Base-by-base conservation (phyloP, 495 filamentous ascomycete species). In the Penicillium paxilli region DNA sequence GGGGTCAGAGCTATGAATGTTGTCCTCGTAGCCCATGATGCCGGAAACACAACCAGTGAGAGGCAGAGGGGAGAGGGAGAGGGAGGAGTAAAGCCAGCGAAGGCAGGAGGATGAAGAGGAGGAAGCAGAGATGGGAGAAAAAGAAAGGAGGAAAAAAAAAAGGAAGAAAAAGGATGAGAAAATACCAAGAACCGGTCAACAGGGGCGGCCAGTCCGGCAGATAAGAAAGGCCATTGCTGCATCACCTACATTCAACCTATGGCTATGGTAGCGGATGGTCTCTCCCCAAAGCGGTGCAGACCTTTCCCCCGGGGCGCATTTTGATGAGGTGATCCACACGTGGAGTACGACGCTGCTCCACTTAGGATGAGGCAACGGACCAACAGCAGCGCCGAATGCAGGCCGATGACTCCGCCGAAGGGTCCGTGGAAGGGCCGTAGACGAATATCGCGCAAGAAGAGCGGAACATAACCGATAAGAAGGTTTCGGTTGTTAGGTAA, bases 341-440 rank as follows among this genome's bases (percentile, higher is more conserved):
- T 66, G 64, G 64, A 66, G 64, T 66, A 54, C 64, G 53, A 66
- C 61, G 55, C 58, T 62, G 51, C 40, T 64, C 64, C 64, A 67
- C 64, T 19, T 26, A 3, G 21, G 52, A 64, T 54, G 40, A 20
- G 35, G 17, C 57, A 38, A n/a, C 53, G 35, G 32, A 9, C 64
- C 61, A 67, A 64, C 53, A 45, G 64, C 16, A 35, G 25, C 5
- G 14, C 58, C 58, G 60, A 23, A 63, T 52, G 47, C 63, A 51
- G 58, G 26, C 17, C 21, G 40, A 9, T 20, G 40, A 19, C 33
- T 47, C 33, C 28, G 23, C 11, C 21, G 21, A 17, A 42, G 28
- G 40, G 40, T 9, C 40, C 17, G n/a, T 42, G 17, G 40, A 42
- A 42, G 19, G 40, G 2, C 40, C 40, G 40, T 42, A 42, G 40